Conservation (phyloP, 2,329 filamentous ascomycete species). For the Xylaria polymorpha region DNA sequence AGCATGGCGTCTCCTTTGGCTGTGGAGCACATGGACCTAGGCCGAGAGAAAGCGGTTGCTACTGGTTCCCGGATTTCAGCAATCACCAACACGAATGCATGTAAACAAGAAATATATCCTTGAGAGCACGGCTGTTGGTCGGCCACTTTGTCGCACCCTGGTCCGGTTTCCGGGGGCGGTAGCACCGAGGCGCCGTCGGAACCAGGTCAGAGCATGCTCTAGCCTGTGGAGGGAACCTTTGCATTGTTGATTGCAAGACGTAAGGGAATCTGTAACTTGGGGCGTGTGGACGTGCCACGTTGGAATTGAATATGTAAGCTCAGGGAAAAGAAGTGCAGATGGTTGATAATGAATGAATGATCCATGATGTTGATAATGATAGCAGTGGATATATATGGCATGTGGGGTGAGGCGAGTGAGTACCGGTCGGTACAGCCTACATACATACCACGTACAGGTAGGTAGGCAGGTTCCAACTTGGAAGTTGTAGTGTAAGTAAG, state of each 20-base stretch:
- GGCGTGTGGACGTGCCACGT: slow-evolving; percentile 30
- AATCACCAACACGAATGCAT: slow-evolving; percentile 21
- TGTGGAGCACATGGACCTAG: slow-evolving; percentile 26
- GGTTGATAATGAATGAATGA: slow-evolving; percentile 15
- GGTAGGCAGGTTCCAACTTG: too few species aligned
- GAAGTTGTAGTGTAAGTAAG: too few species aligned
- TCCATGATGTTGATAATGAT: background rate
- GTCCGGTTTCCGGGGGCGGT: slow-evolving; percentile 32
- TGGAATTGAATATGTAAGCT: slow-evolving; percentile 24
- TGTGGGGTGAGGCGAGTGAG: slow-evolving; percentile 3
- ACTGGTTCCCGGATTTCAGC: slow-evolving; percentile 19
- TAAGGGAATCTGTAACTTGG: slow-evolving; percentile 25
- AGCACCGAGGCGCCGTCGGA: slow-evolving; percentile 33
- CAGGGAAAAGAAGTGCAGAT: slow-evolving; percentile 12
- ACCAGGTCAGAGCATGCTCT: slow-evolving; percentile 22
- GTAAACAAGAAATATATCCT: slow-evolving; percentile 9
- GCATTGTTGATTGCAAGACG: slow-evolving; percentile 22
- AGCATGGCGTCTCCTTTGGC: slow-evolving; percentile 19
- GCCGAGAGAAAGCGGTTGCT: slow-evolving; percentile 5
- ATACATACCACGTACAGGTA: too few species aligned
- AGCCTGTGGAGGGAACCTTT: slow-evolving; percentile 16
- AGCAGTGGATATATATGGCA: slow-evolving; percentile 7
- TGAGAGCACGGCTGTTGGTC: slow-evolving; percentile 22
- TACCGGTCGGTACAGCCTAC: too few species aligned
- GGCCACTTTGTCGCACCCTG: slow-evolving; percentile 10